Percentiles rank a stretch among this genome's conserved stretches.
Conservation (phyloP, 228 moss, liverwort and hornwort species). For the Sphagnum magellanicum region DNA sequence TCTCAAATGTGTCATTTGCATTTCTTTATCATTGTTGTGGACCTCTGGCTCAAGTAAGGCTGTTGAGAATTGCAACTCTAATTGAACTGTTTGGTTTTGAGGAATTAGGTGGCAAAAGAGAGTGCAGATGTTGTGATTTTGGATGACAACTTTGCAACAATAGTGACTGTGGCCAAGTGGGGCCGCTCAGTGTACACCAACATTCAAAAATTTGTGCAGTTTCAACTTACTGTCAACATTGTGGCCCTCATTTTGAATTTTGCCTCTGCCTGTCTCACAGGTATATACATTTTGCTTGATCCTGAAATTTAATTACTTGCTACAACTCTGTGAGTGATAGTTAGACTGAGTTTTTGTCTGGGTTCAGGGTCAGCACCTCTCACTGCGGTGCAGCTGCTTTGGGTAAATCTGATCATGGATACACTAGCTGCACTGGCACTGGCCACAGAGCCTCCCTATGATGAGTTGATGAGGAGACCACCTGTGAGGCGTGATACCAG, state of each 20-base stretch:
- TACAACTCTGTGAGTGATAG: background rate
- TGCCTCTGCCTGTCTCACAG: slow-evolving; percentile 87
- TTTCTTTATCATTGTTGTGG: no score
- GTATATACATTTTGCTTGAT: slow-evolving; percentile 25
- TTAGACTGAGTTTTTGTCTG: background rate
- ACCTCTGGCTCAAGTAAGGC: no score
- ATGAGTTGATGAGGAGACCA: slow-evolving; percentile 69
- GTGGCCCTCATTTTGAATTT: slow-evolving; percentile 91
- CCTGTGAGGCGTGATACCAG: slow-evolving; percentile 54
- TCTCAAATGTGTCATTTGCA: no score
- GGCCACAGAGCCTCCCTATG: slow-evolving; percentile 91
- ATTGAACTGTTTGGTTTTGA: background rate
- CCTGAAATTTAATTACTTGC: slow-evolving; percentile 4
- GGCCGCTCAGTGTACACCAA: slow-evolving; percentile 92
- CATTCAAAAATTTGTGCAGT: slow-evolving; percentile 98
- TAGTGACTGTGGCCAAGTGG: slow-evolving; percentile 95
- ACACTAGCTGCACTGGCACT: slow-evolving; percentile 92
- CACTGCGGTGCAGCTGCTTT: slow-evolving; percentile 91
- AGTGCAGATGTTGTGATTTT: slow-evolving; percentile 87
- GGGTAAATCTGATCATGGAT: slow-evolving; percentile 99
- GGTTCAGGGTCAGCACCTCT: slow-evolving; percentile 81
- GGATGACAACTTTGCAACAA: slow-evolving; percentile 87
- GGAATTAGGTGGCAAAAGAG: slow-evolving; percentile 90
- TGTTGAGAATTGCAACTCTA: no score
- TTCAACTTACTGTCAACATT: slow-evolving; percentile 89